A percentile compares a stretch with the other conserved stretches of the same genome.
These are phyloP conservation scores for Taxillus chinensis DNA, from an alignment of 164 flowering plant species.

Conservation along the genomic window DNA sequence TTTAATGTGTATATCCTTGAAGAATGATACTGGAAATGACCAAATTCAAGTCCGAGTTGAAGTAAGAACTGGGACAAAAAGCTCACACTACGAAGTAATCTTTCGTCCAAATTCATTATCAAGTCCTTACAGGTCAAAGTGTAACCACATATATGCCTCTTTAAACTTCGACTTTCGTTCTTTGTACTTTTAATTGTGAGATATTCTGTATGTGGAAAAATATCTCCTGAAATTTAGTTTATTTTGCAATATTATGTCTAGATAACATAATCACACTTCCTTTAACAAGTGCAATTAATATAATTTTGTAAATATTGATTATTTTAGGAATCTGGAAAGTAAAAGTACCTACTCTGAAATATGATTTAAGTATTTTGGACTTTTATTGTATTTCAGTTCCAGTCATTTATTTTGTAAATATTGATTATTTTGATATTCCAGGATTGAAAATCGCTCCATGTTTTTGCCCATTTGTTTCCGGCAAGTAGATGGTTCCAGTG, in stretches of 20 bases:
- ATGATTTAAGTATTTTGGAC: background rate
- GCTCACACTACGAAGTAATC: conserved; percentile 80
- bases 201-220: background rate
- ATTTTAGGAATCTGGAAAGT: too few species aligned
- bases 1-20: conserved; percentile 50
- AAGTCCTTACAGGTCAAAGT: conserved; percentile 81
- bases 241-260: too few species aligned
- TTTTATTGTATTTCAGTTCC: background rate
- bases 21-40: conserved; percentile 31
- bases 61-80: conserved; percentile 77
- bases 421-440: conserved; percentile 17
- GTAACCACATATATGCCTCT: background rate
- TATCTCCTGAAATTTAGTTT: too few species aligned
- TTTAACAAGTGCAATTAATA: too few species aligned
- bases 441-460: conserved; percentile 88
- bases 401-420: background rate
- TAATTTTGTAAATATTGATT: too few species aligned
- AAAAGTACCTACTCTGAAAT: too few species aligned
- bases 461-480: conserved; percentile 76
- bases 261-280: too few species aligned
- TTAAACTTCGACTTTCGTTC: background rate
- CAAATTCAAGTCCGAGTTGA: conserved; percentile 42
- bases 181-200: background rate
- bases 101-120: conserved; percentile 62
- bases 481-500: conserved; percentile 69